Conservation (phyloP, 345 rosid species). For the Laguncularia racemosa region DNA sequence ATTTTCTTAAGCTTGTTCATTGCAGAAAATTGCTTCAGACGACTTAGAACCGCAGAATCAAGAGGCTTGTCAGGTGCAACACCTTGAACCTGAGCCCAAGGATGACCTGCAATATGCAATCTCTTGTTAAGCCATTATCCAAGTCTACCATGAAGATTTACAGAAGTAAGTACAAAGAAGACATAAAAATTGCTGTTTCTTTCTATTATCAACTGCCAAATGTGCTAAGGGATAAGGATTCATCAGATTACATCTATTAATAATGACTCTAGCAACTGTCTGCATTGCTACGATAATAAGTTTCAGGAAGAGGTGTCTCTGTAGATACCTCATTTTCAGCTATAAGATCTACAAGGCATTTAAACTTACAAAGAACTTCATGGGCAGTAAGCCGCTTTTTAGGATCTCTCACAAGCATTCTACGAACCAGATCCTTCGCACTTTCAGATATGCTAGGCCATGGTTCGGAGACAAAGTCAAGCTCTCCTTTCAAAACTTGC, state of each 20-base stretch:
- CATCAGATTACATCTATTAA: too few relatives aligned
- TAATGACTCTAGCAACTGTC: not conserved
- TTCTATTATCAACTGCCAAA: not conserved
- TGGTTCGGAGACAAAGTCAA: constrained; percentile 90
- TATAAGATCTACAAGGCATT: not conserved
- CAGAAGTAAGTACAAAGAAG: not conserved
- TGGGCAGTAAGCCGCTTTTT: constrained; percentile 75
- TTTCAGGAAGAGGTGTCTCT: too few relatives aligned
- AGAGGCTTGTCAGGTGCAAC: constrained; percentile 91
- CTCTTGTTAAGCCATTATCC: not conserved
- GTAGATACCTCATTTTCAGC: too few relatives aligned
- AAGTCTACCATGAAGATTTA: not conserved
- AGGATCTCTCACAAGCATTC: constrained; percentile 82
- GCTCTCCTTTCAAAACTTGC: constrained; percentile 88
- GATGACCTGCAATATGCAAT: constrained; percentile 57
- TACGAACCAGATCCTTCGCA: constrained; percentile 80
- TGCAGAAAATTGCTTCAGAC: constrained; percentile 89
- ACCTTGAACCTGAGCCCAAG: constrained; percentile 89
- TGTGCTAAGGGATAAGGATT: too few relatives aligned
- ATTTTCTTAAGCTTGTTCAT: constrained; percentile 96
- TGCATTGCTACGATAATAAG: too few relatives aligned
- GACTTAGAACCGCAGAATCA: constrained; percentile 82
- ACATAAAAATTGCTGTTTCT: not conserved
- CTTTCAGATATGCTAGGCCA: constrained; percentile 89
- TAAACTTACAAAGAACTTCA: constrained; percentile 80